Evolutionary conservation across 2,329 filamentous ascomycete genomes (phyloP), one percentile per base, ranked within the genome.

Genomic region (Talaromyces sp.): DNA sequence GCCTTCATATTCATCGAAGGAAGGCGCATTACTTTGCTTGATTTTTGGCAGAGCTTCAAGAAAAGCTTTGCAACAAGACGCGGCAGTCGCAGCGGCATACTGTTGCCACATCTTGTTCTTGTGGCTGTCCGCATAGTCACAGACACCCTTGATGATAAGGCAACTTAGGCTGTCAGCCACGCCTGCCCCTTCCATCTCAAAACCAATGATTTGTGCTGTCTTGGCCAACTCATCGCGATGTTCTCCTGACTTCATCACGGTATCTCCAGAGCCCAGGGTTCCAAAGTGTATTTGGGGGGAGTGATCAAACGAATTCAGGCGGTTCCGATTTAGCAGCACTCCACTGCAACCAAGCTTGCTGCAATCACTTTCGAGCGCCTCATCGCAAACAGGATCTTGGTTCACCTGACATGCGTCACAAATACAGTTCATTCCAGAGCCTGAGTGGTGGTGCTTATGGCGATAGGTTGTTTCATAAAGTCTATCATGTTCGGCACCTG

Each of bases 71-170:
- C 71, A 67, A 8, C 70, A 74, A 7, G 73, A 71, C 0, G 78
- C 78, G 0, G 77, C 78, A 0, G 74, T 77, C 0, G 74, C 76
- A 1, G 79, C 75, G 0, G 78, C 77, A 68, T 76, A 81, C 2
- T 68, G 33, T 61, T 80, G 77, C 78, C 77, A 81, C 1, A 14
- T 60, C 27, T 77, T 76, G 57, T 69, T 75, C 59, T 78, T 78
- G 64, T 79, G 77, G 27, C 74, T 74, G 62, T 79, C 77, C 0
- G 75, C 72, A 37, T 79, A 79, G 67, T 81, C 74, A 33, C 75
- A 77, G 0, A 79, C 72, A 3, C 77, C 69, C 35, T 70, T 70
- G 31, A 71, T 65, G 9, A 71, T 63, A 8, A 71, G 27, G 24
- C 67, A 75, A 2, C 65, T 66, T 52, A 70, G 67, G 27, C 52